Conservation (phyloP, 768 basidiomycete species). For the Hygrocybe coccinea region DNA sequence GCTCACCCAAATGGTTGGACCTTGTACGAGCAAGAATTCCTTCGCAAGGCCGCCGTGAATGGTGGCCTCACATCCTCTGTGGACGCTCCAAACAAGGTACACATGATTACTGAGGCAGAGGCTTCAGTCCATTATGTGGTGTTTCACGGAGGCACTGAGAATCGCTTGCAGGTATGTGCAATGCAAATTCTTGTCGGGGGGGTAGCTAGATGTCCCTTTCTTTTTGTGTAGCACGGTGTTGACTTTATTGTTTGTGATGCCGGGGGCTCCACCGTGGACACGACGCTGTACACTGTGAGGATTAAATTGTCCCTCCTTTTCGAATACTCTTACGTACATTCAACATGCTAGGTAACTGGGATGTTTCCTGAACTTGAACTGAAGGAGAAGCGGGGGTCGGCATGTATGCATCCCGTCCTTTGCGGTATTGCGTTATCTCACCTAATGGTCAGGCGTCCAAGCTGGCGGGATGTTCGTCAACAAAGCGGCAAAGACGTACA, state of each 20-base stretch:
- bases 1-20: constrained; percentile 1
- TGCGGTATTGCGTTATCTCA: background rate
- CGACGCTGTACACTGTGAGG: constrained; percentile 1
- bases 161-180: background rate
- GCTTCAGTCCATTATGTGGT: background rate
- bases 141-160: background rate
- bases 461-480: background rate
- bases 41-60: background rate
- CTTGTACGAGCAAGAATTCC: background rate
- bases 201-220: background rate
- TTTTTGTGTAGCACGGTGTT: background rate
- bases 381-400: background rate
- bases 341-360: background rate
- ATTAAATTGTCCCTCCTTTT: background rate
- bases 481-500: background rate
- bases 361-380: background rate
- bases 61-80: background rate
- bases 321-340: background rate
- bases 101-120: background rate
- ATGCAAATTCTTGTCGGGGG: background rate
- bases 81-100: background rate
- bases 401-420: background rate
- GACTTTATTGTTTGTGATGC: background rate
- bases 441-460: background rate
- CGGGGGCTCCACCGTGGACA: constrained; percentile 1